Evolutionary conservation across 2,329 filamentous ascomycete genomes (phyloP), one percentile per base, ranked within the genome.

Genomic region (Aspergillus floridensis): DNA sequence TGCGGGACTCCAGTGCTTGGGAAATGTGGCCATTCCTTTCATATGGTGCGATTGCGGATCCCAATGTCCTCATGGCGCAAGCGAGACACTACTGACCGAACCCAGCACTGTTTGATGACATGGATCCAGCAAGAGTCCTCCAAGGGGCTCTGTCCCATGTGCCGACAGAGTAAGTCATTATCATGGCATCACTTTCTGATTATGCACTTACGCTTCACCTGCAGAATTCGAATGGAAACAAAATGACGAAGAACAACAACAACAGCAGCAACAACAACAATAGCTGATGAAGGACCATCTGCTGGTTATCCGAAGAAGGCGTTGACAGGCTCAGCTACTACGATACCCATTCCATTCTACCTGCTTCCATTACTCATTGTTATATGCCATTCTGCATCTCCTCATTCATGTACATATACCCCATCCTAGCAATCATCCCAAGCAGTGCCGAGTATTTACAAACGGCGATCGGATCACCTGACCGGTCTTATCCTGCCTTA

Each of bases 91-190:
- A 49, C 41, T 56, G 21, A 60, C 58, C 56, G 24, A 65, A 56
- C 26, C 64, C 61, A 96, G 92, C 95, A 99, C 77, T 99, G 95
- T 77, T 95, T 99, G 8, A 67, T 76, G 68, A 76, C 73, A 70
- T 99, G 95, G 95, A 92, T 99, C 68, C 91, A 95, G 71, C 93
- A 97, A 74, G 95, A 98, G 64, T 88, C 91, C 12, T 91, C 93
- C 29, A 93, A 92, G 69, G 93, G 93, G 22, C 89, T 97, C 64
- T 99, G 95, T 74, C 95, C 95, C 29, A 98, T 99, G 95, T 99
- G 95, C 74, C 86, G 95, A 66, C 95, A 98, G 77, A 92, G 92
- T 95, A 84, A 68, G 82, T 72, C 8, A 56, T 35, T 8, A 21
- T 31, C 16, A 29, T 11, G 12, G 32, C 14, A 55, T 4, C 35